Evolutionary conservation across 2,329 filamentous ascomycete species (phyloP), one percentile per base, ranked within the genome.

Genomic region (Thermochaetoides dissita): DNA sequence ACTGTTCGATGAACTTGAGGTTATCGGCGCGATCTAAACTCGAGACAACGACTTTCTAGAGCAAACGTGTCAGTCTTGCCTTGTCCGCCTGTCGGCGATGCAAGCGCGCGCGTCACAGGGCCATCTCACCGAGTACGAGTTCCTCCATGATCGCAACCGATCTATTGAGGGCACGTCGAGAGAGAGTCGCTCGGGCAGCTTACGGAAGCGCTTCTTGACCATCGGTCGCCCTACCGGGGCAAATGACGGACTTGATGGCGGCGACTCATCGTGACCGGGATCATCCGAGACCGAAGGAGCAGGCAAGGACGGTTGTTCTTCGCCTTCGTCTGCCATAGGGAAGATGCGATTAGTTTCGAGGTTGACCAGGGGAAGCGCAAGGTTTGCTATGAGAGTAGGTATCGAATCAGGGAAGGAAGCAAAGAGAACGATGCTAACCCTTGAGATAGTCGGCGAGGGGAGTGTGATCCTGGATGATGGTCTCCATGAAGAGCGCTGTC

Each of bases 371-470:
- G 36, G 32, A 34, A 38, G 34, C 40, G n/a, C 39, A 45, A 39
- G 30, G 36, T 24, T n/a, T n/a, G n/a, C n/a, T n/a, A 10, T 6
- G 39, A 32, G 10, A 10, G 29, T 10, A 28, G 8, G 8, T 10
- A 8, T 33, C 30, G 8, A 10, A 6, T 38, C 17, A n/a, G 11
- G 41, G 34, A 42, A 46, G 32, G 50, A 50, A 34, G 48, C 44
- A 42, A 38, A 34, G 38, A 12, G 7, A 37, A 37, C 30, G 35
- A 39, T 34, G 39, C 69, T 56, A 63, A 91, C 88, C 87, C 76
- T 88, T 81, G 54, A 95, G 77, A 66, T 91, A 91, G 57, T 84
- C 79, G 59, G 86, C 87, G 64, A 95, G 72, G 54, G 88, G 88
- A 59, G 84, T 84, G 65, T 87, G 79, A 65, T 91, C 77, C 64